Conservation (phyloP, 768 basidiomycete species). For the Mycena alexandri region DNA sequence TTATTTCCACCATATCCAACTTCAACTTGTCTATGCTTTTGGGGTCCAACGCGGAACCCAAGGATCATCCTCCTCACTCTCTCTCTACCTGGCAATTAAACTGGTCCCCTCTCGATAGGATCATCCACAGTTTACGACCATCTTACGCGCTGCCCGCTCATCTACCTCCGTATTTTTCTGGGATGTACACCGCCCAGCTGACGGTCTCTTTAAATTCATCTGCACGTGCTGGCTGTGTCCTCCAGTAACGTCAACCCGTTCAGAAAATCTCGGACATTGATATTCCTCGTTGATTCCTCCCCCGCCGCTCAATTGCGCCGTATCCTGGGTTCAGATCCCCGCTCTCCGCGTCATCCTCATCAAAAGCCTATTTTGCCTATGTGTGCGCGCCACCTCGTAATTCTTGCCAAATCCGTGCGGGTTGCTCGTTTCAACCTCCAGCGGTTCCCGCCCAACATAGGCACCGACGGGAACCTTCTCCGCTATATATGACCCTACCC, state of each 20-base stretch:
- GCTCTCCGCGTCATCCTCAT: slow-evolving; percentile 19
- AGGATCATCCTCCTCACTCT: slow-evolving; percentile 12
- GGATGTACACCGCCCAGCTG: slow-evolving; percentile 5
- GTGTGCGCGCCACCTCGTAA: background rate
- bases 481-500: slow-evolving; percentile 8
- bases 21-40: no score
- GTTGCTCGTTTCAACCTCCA: background rate
- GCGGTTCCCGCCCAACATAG: slow-evolving; percentile 19
- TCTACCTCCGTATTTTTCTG: slow-evolving; percentile 12
- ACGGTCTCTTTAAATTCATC: background rate
- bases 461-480: slow-evolving; percentile 12
- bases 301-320: slow-evolving; percentile 27
- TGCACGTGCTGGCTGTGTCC: slow-evolving; percentile 6
- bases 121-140: slow-evolving; percentile 8
- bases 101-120: slow-evolving; percentile 11
- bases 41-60: slow-evolving; percentile 26
- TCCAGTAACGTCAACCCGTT: background rate
- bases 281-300: no score
- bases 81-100: slow-evolving; percentile 11
- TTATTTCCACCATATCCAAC: no score
- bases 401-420: no score
- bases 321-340: slow-evolving; percentile 24
- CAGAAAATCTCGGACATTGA: background rate
- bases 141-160: slow-evolving; percentile 9
- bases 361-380: slow-evolving; percentile 26